Evolutionary conservation across 2,329 filamentous ascomycete genomes (phyloP).

Genomic region (Coniochaeta hoffmannii): DNA sequence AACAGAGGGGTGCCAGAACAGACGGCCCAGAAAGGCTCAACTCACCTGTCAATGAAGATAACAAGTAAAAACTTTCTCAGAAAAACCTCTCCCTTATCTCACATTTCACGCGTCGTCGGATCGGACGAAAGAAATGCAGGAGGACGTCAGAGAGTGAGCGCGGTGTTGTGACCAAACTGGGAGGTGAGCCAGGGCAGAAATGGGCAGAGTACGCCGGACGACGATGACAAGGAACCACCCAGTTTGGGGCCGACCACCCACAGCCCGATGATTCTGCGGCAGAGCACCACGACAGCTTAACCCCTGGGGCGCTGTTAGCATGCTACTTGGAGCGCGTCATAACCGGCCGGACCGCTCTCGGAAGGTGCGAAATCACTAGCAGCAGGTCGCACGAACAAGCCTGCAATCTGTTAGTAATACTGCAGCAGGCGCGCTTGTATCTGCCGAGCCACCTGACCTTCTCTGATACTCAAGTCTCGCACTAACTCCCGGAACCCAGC

Average conservation of each 20-base stretch:
- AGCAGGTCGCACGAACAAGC: background rate
- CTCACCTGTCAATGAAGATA: background rate
- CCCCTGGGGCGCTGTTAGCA: conserved; percentile 6
- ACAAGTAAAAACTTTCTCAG: too few relatives aligned
- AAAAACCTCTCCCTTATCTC: too few relatives aligned
- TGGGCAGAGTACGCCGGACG: conserved; percentile 1
- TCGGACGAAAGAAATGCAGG: background rate
- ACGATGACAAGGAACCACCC: background rate
- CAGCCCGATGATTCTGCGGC: conserved; percentile 1
- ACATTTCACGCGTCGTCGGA: background rate
- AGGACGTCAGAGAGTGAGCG: background rate
- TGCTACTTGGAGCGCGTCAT: conserved; percentile 14
- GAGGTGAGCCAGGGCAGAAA: background rate
- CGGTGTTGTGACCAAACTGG: background rate
- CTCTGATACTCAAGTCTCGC: background rate
- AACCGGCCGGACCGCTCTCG: background rate
- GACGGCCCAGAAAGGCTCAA: background rate
- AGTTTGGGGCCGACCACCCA: conserved; percentile 13
- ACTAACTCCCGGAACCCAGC: background rate
- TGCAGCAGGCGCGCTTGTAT: background rate
- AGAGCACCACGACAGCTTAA: conserved; percentile 1
- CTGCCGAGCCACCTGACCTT: background rate
- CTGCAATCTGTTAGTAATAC: background rate
- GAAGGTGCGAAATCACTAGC: background rate
- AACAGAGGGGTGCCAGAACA: background rate